A percentile compares a stretch with the other conserved stretches of the same genome.
Evolutionary conservation across 2,329 filamentous ascomycete species (phyloP).

Genomic region (Beauveria pseudobassiana): DNA sequence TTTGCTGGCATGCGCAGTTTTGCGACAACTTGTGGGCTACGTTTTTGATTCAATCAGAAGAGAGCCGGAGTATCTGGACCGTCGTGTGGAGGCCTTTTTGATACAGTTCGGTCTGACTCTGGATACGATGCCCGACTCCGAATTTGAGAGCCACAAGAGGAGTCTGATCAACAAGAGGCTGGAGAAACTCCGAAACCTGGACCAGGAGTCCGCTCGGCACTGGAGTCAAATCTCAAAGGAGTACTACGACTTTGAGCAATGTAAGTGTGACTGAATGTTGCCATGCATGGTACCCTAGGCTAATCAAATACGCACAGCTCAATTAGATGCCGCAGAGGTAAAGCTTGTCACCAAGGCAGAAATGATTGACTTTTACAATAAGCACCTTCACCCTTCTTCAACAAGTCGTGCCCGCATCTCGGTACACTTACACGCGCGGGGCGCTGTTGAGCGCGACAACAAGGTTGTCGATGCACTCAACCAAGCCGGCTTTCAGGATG

Average conservation of each 20-base stretch:
- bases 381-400: conserved; percentile 69
- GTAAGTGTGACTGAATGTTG: conserved; percentile 41
- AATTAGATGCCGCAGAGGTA: conserved; percentile 69
- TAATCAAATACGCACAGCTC: conserved; percentile 39
- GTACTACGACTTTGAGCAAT: conserved; percentile 81
- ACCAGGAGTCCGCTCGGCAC: conserved; percentile 73
- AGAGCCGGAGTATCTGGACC: conserved; percentile 74
- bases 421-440: conserved; percentile 75
- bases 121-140: conserved; percentile 67
- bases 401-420: conserved; percentile 70
- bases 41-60: conserved; percentile 90
- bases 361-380: conserved; percentile 70
- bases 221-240: conserved; percentile 82
- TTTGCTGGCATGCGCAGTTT: conserved; percentile 70
- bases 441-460: conserved; percentile 37
- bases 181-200: conserved; percentile 88
- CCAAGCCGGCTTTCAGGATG: conserved; percentile 27
- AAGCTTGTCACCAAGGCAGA: conserved; percentile 70
- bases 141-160: conserved; percentile 86
- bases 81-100: conserved; percentile 81
- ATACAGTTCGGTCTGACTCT: conserved; percentile 57
- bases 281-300: background rate
- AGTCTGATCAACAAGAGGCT: conserved; percentile 80
- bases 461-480: conserved; percentile 35
- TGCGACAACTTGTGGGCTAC: conserved; percentile 74